phyloP scores from a whole-genome alignment of 179 eudicot species.

The Beta lomatogona region DNA sequence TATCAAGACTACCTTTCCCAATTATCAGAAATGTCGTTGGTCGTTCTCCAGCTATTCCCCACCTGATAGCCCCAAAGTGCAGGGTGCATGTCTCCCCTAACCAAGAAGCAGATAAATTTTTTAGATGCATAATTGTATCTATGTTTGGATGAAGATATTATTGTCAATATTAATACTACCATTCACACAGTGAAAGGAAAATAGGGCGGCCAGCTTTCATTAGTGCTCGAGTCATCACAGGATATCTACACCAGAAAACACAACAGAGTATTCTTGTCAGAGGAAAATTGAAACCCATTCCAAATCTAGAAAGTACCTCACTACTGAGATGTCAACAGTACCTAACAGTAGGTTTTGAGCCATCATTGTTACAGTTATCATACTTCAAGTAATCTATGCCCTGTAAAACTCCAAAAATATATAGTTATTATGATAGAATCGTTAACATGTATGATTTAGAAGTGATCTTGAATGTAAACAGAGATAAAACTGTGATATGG shows the following conservation, averaged over 20 bases:
- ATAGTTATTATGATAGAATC: not conserved
- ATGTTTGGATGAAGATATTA: not conserved
- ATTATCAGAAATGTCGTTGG: constrained; percentile 66
- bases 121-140: not conserved
- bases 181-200: constrained; percentile 89
- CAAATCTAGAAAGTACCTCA: not conserved
- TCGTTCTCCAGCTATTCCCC: constrained; percentile 97
- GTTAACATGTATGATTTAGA: not conserved
- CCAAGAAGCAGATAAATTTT: constrained; percentile 4
- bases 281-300: not conserved
- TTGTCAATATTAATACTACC: constrained; percentile 36
- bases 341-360: constrained; percentile 67
- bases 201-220: constrained; percentile 80
- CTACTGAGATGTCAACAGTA: constrained; percentile 15
- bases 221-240: constrained; percentile 81
- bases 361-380: constrained; percentile 74
- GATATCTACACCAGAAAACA: constrained; percentile 49
- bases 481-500: constrained; percentile 24
- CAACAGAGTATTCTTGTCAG: not conserved
- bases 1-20: constrained; percentile 61
- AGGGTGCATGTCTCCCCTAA: constrained; percentile 95
- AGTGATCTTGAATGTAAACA: not conserved
- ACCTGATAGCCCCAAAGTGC: constrained; percentile 77
- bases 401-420: constrained; percentile 29
- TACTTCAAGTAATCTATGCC: constrained; percentile 93